Base-by-base conservation (phyloP, 352 stramenopile genomes). In the Phytophthora lateralis region DNA sequence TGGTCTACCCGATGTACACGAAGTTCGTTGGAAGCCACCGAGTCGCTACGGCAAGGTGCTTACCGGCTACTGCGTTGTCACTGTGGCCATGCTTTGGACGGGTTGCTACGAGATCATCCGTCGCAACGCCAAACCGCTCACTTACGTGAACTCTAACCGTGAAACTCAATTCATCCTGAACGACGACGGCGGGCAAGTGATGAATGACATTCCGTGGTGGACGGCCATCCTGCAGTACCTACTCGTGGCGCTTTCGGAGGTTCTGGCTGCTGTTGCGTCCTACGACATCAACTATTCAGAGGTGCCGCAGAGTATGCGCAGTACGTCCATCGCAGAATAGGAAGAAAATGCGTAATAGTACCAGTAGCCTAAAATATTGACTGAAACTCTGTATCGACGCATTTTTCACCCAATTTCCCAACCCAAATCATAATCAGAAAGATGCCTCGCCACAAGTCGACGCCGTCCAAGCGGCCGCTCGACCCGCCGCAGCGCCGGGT, bases 171-270 rank as follows among this genome's bases (percentile, higher is more conserved):
- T 63, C 51, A 44, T 75, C 39, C 54, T 55, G 17, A 76, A 73
- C 60, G 32, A 77, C 38, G 47, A 72, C 15, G 63, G 37, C 52
- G 32, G 73, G n/a, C 39, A 69, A 21, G 42, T 51, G 17, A 78
- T 78, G 69, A 78, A 78, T 53, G 21, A 64, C 49, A 62, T 85
- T 32, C 53, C 60, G 27, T 85, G 76, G 76, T 70, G 44, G 34
- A 71, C 70, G 10, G 75, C 56, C n/a, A 64, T 85, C 12, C 71
- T 65, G 32, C 63, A 85, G 15, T 85, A 85, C 39, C 43, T 73
- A 9, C 51, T 78, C 0, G 48, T 73, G 0, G 54, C 70, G 9
- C 52, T 75, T 14, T 52, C 79, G 43, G 73, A 73, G 10, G 64
- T 81, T 7, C 71, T 84, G 61, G 50, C 83, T 11, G 55, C 82